A percentile compares a stretch with the other conserved stretches of the same genome.
Conservation (phyloP, 2,329 filamentous ascomycete species). For the Sporothrix luriei region DNA sequence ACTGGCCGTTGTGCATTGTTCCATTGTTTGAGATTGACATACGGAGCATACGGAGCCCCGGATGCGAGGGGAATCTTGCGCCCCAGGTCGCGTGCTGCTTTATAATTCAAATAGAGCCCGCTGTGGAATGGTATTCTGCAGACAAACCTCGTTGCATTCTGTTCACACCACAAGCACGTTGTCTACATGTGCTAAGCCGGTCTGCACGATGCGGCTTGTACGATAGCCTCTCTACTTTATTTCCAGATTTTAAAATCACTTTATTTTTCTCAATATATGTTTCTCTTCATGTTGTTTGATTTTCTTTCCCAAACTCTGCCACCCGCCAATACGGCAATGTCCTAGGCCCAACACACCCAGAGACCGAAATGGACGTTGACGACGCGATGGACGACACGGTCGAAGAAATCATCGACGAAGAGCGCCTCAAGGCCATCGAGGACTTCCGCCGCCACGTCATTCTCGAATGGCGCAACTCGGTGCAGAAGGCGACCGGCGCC, state of each 20-base stretch:
- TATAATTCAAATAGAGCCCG: not conserved
- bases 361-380: not conserved
- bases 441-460: conserved; percentile 15
- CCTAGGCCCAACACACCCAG: not conserved
- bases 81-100: not conserved
- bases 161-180: not conserved
- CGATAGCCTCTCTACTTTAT: not conserved
- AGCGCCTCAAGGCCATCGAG: conserved; percentile 3
- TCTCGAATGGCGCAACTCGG: conserved; percentile 23
- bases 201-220: not conserved
- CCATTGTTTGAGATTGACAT: not conserved
- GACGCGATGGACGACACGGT: too few species aligned
- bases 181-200: not conserved
- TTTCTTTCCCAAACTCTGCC: not conserved
- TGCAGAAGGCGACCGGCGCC: conserved; percentile 16
- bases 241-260: not conserved
- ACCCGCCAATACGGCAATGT: not conserved
- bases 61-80: not conserved
- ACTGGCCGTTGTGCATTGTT: not conserved
- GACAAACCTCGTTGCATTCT: not conserved
- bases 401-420: not conserved
- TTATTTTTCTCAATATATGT: not conserved
- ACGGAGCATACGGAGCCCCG: not conserved
- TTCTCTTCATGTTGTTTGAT: too few species aligned
- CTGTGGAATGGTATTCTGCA: not conserved